phyloP scores from a whole-genome alignment of 805 yeast species.

The Scheffersomyces ergatensis region DNA sequence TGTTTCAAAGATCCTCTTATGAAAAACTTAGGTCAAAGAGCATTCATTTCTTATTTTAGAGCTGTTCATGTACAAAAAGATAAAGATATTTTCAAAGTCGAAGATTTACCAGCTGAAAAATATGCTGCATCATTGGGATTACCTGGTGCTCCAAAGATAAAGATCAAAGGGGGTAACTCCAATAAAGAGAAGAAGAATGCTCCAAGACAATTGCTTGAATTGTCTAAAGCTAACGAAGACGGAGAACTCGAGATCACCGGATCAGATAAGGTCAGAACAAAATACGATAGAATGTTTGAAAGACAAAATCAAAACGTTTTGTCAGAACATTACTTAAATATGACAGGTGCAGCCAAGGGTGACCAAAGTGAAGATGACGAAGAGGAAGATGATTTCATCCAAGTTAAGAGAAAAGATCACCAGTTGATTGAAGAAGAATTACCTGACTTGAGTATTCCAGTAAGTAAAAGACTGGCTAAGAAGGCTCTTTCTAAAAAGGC shows the following conservation, averaged over 20 bases:
- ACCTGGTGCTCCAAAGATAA: constrained; percentile 95
- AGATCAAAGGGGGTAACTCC: constrained; percentile 54
- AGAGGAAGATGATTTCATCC: constrained; percentile 69
- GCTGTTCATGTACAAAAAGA: constrained; percentile 85
- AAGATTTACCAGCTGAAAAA: constrained; percentile 73
- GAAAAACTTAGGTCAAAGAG: constrained; percentile 93
- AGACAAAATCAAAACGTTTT: constrained; percentile 89
- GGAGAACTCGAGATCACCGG: constrained; percentile 51
- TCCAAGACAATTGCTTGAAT: constrained; percentile 63
- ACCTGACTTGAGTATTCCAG: constrained; percentile 60
- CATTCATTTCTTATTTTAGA: constrained; percentile 86
- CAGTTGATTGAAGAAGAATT: constrained; percentile 60
- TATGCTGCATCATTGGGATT: constrained; percentile 87
- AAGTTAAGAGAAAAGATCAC: constrained; percentile 77
- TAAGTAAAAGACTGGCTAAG: constrained; percentile 82
- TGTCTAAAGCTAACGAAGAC: constrained; percentile 51
- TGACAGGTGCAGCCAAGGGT: constrained; percentile 49
- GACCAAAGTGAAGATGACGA: constrained; percentile 31
- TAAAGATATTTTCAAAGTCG: constrained; percentile 78
- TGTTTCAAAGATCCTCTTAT: constrained; percentile 90
- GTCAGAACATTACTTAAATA: constrained; percentile 80
- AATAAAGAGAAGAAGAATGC: constrained; percentile 77
- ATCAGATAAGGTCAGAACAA: constrained; percentile 62
- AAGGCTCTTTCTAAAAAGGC: constrained; percentile 85
- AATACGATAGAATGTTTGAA: constrained; percentile 93